phyloP scores from a whole-genome alignment of 2,329 filamentous ascomycete genomes.

The Shiraia bambusicola region DNA sequence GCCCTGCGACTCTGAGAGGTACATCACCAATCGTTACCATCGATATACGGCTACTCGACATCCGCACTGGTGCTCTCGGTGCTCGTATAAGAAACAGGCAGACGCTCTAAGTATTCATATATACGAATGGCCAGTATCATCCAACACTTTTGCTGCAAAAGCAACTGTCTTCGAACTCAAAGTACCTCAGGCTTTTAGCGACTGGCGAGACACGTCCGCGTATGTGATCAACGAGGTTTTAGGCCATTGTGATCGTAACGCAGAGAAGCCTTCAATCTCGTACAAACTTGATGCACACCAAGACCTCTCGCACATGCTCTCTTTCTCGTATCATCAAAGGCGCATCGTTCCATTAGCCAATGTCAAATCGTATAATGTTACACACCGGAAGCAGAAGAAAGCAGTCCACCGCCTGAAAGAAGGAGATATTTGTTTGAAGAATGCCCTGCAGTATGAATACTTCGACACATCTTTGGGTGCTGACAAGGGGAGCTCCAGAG shows the following conservation, averaged over 20 bases:
- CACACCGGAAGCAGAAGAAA: conserved; percentile 36
- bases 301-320: conserved; percentile 2
- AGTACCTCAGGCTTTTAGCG: conserved; percentile 43
- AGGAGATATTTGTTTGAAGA: conserved; percentile 47
- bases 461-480: conserved; percentile 26
- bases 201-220: conserved; percentile 53
- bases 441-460: conserved; percentile 46
- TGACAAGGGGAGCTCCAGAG: conserved; percentile 11
- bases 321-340: conserved; percentile 2
- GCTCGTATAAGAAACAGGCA: no score
- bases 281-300: conserved; percentile 13
- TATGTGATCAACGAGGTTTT: conserved; percentile 48
- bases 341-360: conserved; percentile 40
- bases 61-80: background rate
- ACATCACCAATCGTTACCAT: conserved; percentile 2
- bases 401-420: conserved; percentile 27
- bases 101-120: no score
- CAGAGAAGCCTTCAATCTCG: background rate
- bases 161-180: conserved; percentile 53
- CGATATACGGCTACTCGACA: background rate
- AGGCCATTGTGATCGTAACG: background rate
- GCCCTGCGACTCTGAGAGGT: conserved; percentile 10
- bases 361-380: conserved; percentile 38
- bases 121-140: no score
- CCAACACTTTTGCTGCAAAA: no score